These are phyloP conservation scores for Cladosporium sp. DNA, from an alignment of 2,329 filamentous ascomycete species.

Conservation along the genomic window DNA sequence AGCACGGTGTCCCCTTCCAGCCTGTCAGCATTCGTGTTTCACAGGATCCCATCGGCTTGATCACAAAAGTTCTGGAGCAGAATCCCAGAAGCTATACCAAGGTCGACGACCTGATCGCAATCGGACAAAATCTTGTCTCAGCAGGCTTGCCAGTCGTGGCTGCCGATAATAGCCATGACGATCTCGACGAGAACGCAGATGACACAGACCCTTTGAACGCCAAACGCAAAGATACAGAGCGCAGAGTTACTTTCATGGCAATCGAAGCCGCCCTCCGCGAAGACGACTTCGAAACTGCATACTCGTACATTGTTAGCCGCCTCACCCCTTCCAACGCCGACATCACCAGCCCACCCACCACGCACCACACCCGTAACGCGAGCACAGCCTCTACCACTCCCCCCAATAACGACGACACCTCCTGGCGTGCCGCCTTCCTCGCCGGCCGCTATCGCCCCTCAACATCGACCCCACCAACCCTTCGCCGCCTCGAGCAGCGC, in stretches of 20 bases:
- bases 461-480: slow-evolving; percentile 48
- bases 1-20: slow-evolving; percentile 74
- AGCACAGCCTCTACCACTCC: slow-evolving; percentile 19
- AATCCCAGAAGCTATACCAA: slow-evolving; percentile 71
- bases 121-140: slow-evolving; percentile 63
- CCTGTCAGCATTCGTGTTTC: slow-evolving; percentile 75
- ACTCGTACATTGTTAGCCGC: slow-evolving; percentile 74
- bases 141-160: slow-evolving; percentile 37
- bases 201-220: slow-evolving; percentile 6
- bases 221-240: slow-evolving; percentile 46
- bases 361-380: slow-evolving; percentile 17
- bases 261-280: slow-evolving; percentile 71
- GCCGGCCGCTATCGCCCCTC: slow-evolving; percentile 65
- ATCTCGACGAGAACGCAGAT: slow-evolving; percentile 29
- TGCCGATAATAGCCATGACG: slow-evolving; percentile 24
- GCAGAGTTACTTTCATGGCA: slow-evolving; percentile 73
- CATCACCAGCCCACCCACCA: slow-evolving; percentile 15
- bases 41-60: slow-evolving; percentile 67
- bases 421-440: slow-evolving; percentile 73
- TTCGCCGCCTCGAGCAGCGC: slow-evolving; percentile 73
- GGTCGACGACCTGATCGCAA: slow-evolving; percentile 66
- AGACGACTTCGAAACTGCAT: slow-evolving; percentile 80
- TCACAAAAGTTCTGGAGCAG: slow-evolving; percentile 70
- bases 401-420: slow-evolving; percentile 57
- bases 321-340: slow-evolving; percentile 41